Evolutionary conservation across 257 asterid species (phyloP).

Genomic region (Asclepias syriaca): DNA sequence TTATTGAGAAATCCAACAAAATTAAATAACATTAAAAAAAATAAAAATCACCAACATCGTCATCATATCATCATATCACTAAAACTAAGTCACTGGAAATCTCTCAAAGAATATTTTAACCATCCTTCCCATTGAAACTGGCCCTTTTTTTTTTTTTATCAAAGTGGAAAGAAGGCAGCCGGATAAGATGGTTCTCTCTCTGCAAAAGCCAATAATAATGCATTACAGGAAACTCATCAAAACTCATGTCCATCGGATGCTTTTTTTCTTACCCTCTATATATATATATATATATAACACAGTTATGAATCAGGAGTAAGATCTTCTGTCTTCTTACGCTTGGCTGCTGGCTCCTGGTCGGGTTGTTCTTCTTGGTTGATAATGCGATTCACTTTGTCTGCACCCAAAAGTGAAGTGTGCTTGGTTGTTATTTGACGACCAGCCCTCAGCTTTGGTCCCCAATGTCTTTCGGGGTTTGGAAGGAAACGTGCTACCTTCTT

Average conservation of each 20-base stretch:
- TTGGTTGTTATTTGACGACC: slow-evolving; percentile 85
- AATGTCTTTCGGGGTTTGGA: slow-evolving; percentile 89
- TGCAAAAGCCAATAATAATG: slow-evolving; percentile 39
- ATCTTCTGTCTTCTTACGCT: slow-evolving; percentile 81
- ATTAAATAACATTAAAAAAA: neutral
- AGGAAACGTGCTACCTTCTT: slow-evolving; percentile 91
- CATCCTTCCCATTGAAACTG: slow-evolving; percentile 12
- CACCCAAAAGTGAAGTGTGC: slow-evolving; percentile 80
- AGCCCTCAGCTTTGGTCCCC: slow-evolving; percentile 99
- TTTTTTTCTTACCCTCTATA: slow-evolving; percentile 20
- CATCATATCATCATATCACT: slow-evolving; percentile 3
- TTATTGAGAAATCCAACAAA: neutral
- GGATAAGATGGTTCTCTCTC: slow-evolving; percentile 28
- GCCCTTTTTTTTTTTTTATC: neutral
- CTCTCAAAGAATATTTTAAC: neutral
- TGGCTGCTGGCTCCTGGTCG: slow-evolving; percentile 59
- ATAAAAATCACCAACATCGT: neutral
- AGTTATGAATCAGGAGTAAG: slow-evolving; percentile 40
- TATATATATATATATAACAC: neutral
- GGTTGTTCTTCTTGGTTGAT: slow-evolving; percentile 32
- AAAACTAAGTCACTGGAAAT: slow-evolving; percentile 5
- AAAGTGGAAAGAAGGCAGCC: slow-evolving; percentile 10
- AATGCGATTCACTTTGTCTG: slow-evolving; percentile 51
- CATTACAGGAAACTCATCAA: slow-evolving; percentile 37
- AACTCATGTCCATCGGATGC: slow-evolving; percentile 11